Conservation (phyloP, 176 grass and related monocot species). For the Echinochloa phyllopogon region DNA sequence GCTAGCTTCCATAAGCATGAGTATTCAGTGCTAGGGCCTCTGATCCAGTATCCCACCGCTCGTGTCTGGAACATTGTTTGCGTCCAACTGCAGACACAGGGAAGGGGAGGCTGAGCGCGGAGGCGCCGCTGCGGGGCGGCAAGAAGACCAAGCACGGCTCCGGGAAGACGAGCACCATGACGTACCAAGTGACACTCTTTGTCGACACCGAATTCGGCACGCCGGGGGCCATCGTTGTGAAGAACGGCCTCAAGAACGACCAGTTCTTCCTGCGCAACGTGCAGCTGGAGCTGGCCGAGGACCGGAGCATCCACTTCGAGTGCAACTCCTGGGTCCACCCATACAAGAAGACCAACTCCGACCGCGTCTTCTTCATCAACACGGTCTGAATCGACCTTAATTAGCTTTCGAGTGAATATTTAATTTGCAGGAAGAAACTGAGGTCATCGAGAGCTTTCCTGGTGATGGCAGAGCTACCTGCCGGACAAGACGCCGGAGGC, state of each 20-base stretch:
- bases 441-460: not conserved
- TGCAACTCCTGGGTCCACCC: constrained; percentile 98
- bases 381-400: too few species aligned
- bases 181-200: constrained; percentile 57
- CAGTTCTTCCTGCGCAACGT: constrained; percentile 80
- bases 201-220: constrained; percentile 65
- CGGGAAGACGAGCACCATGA: constrained; percentile 60
- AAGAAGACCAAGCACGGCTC: constrained; percentile 81
- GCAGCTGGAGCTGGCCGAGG: constrained; percentile 48
- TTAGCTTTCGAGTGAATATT: too few species aligned
- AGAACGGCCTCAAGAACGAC: constrained; percentile 52
- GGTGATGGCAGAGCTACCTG: constrained; percentile 59
- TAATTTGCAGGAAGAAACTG: not conserved
- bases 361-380: constrained; percentile 77
- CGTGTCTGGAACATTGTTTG: not conserved
- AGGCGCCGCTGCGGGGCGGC: constrained; percentile 48
- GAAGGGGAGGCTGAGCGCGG: constrained; percentile 64
- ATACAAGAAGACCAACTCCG: constrained; percentile 58
- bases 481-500: constrained; percentile 68
- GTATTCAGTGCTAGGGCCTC: not conserved
- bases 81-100: constrained; percentile 45
- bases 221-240: constrained; percentile 69
- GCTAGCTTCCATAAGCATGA: not conserved
- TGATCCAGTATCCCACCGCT: not conserved
- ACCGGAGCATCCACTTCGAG: constrained; percentile 74